A percentile compares a stretch with the other conserved stretches of the same genome.
Conservation (phyloP, 2,329 filamentous ascomycete species). For the Paecilomyces sp. region DNA sequence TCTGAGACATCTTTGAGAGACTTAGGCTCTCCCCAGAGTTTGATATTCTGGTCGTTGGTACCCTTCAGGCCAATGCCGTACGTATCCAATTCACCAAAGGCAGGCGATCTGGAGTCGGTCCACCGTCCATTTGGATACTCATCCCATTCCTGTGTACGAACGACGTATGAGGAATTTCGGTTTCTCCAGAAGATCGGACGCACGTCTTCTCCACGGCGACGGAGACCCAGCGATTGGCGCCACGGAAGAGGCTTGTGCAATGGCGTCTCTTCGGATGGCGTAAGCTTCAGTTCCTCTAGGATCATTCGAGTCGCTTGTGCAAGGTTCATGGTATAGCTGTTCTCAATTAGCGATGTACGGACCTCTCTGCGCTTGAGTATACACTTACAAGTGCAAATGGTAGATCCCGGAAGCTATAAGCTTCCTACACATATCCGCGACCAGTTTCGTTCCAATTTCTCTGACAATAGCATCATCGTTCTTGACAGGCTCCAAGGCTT, state of each 20-base stretch:
- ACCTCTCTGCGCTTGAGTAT: not conserved
- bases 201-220: constrained; percentile 86
- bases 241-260: constrained; percentile 88
- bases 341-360: not conserved
- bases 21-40: constrained; percentile 84
- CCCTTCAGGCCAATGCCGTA: constrained; percentile 92
- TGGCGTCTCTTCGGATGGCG: constrained; percentile 69
- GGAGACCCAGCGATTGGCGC: constrained; percentile 87
- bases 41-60: constrained; percentile 90
- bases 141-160: constrained; percentile 96
- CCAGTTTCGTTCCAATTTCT: constrained; percentile 77
- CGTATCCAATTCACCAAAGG: constrained; percentile 89
- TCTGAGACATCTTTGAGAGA: constrained; percentile 72
- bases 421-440: constrained; percentile 84
- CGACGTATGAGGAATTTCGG: constrained; percentile 89
- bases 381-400: constrained; percentile 74
- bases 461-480: constrained; percentile 92
- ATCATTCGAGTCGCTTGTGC: constrained; percentile 91
- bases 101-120: constrained; percentile 93
- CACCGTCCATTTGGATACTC: constrained; percentile 98
- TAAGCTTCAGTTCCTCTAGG: constrained; percentile 77
- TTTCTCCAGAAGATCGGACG: constrained; percentile 99
- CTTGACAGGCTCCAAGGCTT: constrained; percentile 82
- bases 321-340: constrained; percentile 92
- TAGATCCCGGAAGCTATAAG: constrained; percentile 74